Evolutionary conservation across 1,284 basidiomycete genomes (phyloP).

Genomic region (Rhodotorula glutinis): DNA sequence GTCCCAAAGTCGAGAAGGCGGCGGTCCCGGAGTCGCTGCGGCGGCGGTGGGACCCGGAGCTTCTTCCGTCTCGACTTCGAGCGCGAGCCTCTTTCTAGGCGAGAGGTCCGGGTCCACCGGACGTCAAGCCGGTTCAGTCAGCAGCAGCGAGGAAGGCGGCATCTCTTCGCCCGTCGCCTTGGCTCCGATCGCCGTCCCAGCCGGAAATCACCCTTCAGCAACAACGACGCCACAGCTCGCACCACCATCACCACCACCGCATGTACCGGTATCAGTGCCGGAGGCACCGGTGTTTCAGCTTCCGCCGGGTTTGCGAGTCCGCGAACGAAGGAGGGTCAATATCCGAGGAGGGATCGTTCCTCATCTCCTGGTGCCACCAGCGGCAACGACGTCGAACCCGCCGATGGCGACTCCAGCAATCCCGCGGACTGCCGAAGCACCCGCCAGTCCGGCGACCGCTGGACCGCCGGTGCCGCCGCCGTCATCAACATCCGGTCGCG

Average conservation of each 20-base stretch:
- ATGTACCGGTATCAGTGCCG: too few relatives aligned
- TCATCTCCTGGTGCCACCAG: not conserved
- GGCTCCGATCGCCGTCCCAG: not conserved
- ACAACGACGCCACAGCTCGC: not conserved
- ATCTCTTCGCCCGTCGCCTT: not conserved
- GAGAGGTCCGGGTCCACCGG: not conserved
- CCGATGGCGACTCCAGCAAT: not conserved
- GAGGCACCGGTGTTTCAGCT: conserved; percentile 13
- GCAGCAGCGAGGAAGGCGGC: too few relatives aligned
- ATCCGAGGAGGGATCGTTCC: conserved; percentile 4
- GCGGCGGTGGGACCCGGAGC: not conserved
- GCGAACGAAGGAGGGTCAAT: conserved; percentile 34
- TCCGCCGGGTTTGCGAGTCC: conserved; percentile 12
- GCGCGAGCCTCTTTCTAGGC: too few relatives aligned
- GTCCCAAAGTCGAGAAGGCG: too few relatives aligned
- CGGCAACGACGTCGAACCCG: not conserved
- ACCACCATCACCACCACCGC: not conserved
- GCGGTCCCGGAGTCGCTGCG: not conserved
- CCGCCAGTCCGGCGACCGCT: too few relatives aligned
- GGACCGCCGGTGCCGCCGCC: too few relatives aligned
- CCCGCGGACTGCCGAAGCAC: too few relatives aligned
- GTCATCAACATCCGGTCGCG: too few relatives aligned
- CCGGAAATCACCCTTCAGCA: too few relatives aligned
- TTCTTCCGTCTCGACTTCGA: not conserved
- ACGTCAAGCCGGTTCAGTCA: too few relatives aligned